Base-by-base conservation (phyloP, 768 basidiomycete species). In the Auriscalpium vulgare region DNA sequence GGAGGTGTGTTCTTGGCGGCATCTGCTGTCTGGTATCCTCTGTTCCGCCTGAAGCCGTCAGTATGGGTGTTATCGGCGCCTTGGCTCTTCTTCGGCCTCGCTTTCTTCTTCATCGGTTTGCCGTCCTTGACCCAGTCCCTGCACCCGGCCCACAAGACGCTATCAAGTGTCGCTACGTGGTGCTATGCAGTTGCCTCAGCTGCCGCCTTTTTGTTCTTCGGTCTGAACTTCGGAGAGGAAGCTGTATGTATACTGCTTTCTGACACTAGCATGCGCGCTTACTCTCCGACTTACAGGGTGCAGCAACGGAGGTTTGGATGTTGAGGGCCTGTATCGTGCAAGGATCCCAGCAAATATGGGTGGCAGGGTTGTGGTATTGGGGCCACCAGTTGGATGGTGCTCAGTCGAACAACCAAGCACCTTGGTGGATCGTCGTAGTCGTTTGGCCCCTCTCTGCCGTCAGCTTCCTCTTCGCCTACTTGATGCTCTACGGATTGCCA, bases 291-390 rank as follows among this genome's bases (percentile, higher is more conserved):
- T 11, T 35, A 43, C 63, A 89, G 83, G 93, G 94, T 64, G 92
- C 94, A 54, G 91, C 94, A 1, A 95, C 94, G 8, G 94, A 97
- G 69, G 84, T 95, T 14, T 97, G 94, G 94, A 88, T 86, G 35
- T 67, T 93, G 57, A 82, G 94, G 36, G 94, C 94, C 11, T 95
- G 92, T 68, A 74, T 95, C 59, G 94, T 97, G 0, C 94, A 97
- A 71, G 94, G 94, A 43, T 88, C 92, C 10, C 94, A 97, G 63
- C 94, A 95, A 71, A 82, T 97, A 40, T 97, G 94, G 94, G 87
- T 95, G 13, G 89, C 94, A 3, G 94, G 88, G 8, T 72, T 97
- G 38, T 97, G 94, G 94, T 97, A 91, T 66, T 97, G 94, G 94
- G 94, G 94, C 61, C 82, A 86, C 70, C 81, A 82, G 36, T 74